A percentile compares a stretch with the other conserved stretches of the same genome.
Conservation (phyloP, 2,329 filamentous ascomycete genomes). For the Dactylonectria macrodidyma region DNA sequence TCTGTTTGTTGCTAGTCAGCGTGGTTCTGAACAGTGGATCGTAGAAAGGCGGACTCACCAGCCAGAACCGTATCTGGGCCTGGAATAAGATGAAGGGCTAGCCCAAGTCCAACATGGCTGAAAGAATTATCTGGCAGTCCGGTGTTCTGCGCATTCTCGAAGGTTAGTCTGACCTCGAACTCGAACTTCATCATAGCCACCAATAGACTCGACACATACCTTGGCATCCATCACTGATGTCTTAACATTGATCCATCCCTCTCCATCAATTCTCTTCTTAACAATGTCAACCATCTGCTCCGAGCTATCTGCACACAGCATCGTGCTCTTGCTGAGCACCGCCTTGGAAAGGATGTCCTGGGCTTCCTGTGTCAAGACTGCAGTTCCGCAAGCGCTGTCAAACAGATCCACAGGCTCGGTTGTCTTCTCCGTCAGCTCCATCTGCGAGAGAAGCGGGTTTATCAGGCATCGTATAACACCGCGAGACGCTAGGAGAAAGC, state of each 20-base stretch:
- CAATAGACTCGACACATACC: constrained; percentile 47
- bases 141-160: constrained; percentile 52
- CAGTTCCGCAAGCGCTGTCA: constrained; percentile 69
- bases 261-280: constrained; percentile 54
- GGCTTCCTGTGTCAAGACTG: constrained; percentile 63
- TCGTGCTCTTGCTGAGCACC: constrained; percentile 58
- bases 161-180: constrained; percentile 8
- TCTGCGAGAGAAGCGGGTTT: constrained; percentile 42
- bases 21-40: accelerated
- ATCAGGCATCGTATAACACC: constrained; percentile 39
- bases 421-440: constrained; percentile 39
- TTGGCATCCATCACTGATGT: constrained; percentile 62
- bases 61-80: constrained; percentile 53
- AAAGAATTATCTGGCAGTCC: constrained; percentile 56
- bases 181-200: background rate
- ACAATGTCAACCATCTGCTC: constrained; percentile 58
- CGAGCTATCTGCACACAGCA: constrained; percentile 66
- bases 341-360: constrained; percentile 56
- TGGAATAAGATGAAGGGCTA: constrained; percentile 64
- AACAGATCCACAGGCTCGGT: constrained; percentile 58
- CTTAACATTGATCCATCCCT: constrained; percentile 64
- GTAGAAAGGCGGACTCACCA: constrained; percentile 38
- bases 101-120: constrained; percentile 62
- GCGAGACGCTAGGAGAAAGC: constrained; percentile 25
- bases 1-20: constrained; percentile 43